Evolutionary conservation across 805 yeast species (phyloP).

Genomic region (Starmerella etchellsii): DNA sequence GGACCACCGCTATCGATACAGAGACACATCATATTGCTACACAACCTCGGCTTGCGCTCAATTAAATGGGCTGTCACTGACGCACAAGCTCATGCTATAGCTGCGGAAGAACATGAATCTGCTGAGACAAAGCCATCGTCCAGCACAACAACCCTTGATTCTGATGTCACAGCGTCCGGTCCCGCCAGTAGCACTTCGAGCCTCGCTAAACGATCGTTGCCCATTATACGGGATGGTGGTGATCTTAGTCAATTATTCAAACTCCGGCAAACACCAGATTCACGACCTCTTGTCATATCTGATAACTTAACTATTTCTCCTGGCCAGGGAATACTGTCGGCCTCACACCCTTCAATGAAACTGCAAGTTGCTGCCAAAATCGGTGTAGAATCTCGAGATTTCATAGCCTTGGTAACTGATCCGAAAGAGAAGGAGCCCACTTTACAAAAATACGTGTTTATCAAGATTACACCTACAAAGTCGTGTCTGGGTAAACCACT

Average conservation of each 20-base stretch:
- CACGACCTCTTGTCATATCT: neutral
- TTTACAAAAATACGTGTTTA: conserved; percentile 17
- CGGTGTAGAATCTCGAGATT: conserved; percentile 12
- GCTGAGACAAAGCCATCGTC: neutral
- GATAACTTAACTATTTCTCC: conserved; percentile 5
- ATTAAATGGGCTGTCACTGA: conserved; percentile 10
- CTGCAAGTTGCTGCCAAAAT: conserved; percentile 3
- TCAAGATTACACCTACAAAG: conserved; percentile 22
- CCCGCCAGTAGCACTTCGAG: neutral
- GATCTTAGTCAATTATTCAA: neutral
- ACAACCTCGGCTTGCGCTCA: conserved; percentile 14
- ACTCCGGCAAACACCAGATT: neutral
- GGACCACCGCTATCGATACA: conserved; percentile 22
- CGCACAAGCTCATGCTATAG: conserved; percentile 5
- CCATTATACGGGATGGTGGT: neutral
- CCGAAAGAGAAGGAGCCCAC: conserved; percentile 1
- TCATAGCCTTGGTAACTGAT: conserved; percentile 11
- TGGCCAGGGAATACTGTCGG: conserved; percentile 7
- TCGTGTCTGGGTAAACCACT: conserved; percentile 27
- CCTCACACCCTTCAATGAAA: conserved; percentile 4
- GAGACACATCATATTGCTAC: conserved; percentile 1
- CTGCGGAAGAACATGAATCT: neutral
- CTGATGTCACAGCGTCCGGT: too few species aligned
- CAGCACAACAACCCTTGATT: neutral
- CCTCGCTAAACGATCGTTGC: neutral